Conservation (phyloP, 2,329 filamentous ascomycete genomes). For the Aureobasidium sp. region DNA sequence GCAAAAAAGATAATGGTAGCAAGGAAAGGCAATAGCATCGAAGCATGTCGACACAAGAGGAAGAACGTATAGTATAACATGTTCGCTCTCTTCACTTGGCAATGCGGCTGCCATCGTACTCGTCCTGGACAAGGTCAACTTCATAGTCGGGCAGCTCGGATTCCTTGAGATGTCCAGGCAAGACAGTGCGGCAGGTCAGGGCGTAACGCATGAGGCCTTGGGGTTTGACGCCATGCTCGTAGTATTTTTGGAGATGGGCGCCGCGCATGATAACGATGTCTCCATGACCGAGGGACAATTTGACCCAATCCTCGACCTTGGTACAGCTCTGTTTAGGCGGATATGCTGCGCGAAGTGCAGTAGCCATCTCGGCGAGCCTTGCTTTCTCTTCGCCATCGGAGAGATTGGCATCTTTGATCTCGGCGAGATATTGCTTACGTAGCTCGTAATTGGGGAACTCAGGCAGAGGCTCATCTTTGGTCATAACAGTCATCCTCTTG, state of each 20-base stretch:
- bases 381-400: conserved; percentile 19
- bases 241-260: conserved; percentile 49
- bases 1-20: neutral
- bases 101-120: conserved; percentile 30
- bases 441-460: conserved; percentile 29
- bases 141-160: conserved; percentile 34
- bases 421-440: conserved; percentile 28
- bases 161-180: conserved; percentile 36
- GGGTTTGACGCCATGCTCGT: conserved; percentile 53
- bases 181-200: conserved; percentile 49
- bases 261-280: conserved; percentile 62
- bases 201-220: conserved; percentile 49
- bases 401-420: conserved; percentile 23
- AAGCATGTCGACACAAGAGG: neutral
- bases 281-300: conserved; percentile 51
- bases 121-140: conserved; percentile 29
- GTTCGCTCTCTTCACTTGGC: neutral
- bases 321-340: conserved; percentile 22
- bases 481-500: conserved; percentile 21
- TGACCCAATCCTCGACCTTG: conserved; percentile 29
- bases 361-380: conserved; percentile 29
- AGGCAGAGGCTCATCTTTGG: conserved; percentile 18
- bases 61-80: neutral
- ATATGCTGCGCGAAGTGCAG: conserved; percentile 29
- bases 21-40: neutral